These are phyloP conservation scores for Shiraia sp. DNA, from an alignment of 2,329 filamentous ascomycete genomes.

Conservation along the genomic window DNA sequence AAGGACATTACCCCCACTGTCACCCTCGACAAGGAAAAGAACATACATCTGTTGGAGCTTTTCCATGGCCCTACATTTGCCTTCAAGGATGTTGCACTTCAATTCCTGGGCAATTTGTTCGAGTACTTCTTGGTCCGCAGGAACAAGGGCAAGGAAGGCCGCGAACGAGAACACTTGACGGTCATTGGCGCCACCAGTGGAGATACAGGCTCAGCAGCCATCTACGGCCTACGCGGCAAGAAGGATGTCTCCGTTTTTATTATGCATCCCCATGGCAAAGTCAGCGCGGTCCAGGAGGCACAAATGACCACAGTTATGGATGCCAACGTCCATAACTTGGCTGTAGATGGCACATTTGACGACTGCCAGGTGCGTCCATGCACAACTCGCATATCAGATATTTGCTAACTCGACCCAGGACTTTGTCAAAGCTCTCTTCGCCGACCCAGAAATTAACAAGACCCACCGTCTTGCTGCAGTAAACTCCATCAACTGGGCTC, in stretches of 20 bases:
- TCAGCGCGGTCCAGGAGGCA: conserved; percentile 89
- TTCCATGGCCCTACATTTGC: conserved; percentile 96
- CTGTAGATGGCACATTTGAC: conserved; percentile 89
- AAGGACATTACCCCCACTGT: conserved; percentile 78
- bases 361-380: conserved; percentile 77
- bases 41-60: conserved; percentile 85
- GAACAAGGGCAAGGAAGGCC: conserved; percentile 70
- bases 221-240: conserved; percentile 92
- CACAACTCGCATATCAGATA: neutral
- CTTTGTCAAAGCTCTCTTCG: conserved; percentile 91
- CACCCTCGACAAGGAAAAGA: conserved; percentile 70
- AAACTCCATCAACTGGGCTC: conserved; percentile 95
- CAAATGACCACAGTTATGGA: conserved; percentile 97
- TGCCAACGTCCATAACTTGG: conserved; percentile 88
- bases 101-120: conserved; percentile 95
- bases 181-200: conserved; percentile 49
- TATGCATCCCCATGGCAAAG: conserved; percentile 85
- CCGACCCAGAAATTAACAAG: conserved; percentile 80
- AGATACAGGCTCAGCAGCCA: conserved; percentile 86
- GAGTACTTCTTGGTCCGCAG: conserved; percentile 80
- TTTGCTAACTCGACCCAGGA: conserved; percentile 58
- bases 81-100: conserved; percentile 89
- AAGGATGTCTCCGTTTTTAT: conserved; percentile 98
- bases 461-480: conserved; percentile 86
- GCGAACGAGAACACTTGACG: conserved; percentile 59